phyloP scores from a whole-genome alignment of 1,139 yeast genomes.

The Nakaseomyces kungkrabaensis region DNA sequence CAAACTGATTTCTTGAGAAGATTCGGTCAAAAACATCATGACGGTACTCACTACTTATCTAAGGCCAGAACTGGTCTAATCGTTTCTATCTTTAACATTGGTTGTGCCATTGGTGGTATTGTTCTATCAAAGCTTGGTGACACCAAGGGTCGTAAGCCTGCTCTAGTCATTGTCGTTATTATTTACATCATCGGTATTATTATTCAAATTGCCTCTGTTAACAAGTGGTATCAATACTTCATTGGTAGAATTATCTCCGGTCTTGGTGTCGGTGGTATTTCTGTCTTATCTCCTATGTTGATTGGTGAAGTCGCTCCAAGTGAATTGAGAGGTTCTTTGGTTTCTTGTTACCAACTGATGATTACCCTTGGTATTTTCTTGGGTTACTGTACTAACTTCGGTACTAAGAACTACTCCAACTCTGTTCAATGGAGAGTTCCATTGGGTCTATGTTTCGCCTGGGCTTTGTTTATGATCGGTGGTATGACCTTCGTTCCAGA shows the following conservation, averaged over 20 bases:
- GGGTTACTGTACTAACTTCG: constrained; percentile 53
- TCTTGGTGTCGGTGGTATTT: constrained; percentile 52
- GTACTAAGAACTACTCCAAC: constrained; percentile 37
- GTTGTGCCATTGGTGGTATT: constrained; percentile 58
- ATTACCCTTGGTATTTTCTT: constrained; percentile 52
- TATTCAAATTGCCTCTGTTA: constrained; percentile 48
- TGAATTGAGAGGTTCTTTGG: constrained; percentile 56
- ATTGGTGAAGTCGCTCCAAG: constrained; percentile 57
- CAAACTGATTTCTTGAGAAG: constrained; percentile 50
- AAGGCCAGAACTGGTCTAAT: constrained; percentile 50
- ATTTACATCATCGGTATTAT: constrained; percentile 52
- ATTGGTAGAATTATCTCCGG: constrained; percentile 58
- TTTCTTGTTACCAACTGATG: constrained; percentile 53
- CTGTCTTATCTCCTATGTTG: constrained; percentile 52
- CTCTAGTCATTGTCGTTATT: constrained; percentile 44
- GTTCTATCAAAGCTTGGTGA: constrained; percentile 46
- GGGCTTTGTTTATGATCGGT: constrained; percentile 33
- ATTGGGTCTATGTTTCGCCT: constrained; percentile 40
- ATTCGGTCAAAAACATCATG: constrained; percentile 34
- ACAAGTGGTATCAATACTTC: constrained; percentile 41
- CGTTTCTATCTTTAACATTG: constrained; percentile 57
- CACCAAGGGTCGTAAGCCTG: constrained; percentile 50
- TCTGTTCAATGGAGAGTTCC: constrained; percentile 56
- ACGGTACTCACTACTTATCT: constrained; percentile 35
- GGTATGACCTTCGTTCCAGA: constrained; percentile 67